Conservation (phyloP, 2,329 filamentous ascomycete species). For the Penicillium rolfsii region DNA sequence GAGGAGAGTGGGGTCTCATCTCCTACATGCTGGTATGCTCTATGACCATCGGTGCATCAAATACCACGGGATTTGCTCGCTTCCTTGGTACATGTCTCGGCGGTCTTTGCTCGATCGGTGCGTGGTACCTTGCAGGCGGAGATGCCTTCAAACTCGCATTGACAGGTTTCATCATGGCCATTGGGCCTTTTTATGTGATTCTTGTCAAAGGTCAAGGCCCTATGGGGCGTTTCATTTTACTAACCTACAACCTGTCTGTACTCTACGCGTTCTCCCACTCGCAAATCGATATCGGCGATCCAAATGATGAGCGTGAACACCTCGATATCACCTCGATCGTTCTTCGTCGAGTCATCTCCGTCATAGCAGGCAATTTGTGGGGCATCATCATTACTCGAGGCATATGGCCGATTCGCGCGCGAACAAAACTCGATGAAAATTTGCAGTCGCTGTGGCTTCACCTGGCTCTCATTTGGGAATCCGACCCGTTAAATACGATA, state of each 20-base stretch:
- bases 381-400: conserved; percentile 85
- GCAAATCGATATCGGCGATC: not conserved
- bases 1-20: conserved; percentile 93
- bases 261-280: conserved; percentile 71
- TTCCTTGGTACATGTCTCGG: conserved; percentile 86
- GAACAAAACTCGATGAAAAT: conserved; percentile 84
- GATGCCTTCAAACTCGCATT: conserved; percentile 76
- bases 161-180: conserved; percentile 77
- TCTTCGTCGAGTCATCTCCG: conserved; percentile 84
- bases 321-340: conserved; percentile 88
- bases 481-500: conserved; percentile 79
- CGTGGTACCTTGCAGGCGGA: conserved; percentile 76
- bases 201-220: conserved; percentile 81
- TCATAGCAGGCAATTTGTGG: conserved; percentile 86
- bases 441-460: conserved; percentile 87
- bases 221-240: conserved; percentile 87
- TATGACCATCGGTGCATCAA: conserved; percentile 95
- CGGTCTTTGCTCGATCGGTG: conserved; percentile 70
- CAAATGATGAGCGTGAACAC: conserved; percentile 79
- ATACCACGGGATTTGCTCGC: conserved; percentile 85
- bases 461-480: conserved; percentile 94
- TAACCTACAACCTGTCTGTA: conserved; percentile 94
- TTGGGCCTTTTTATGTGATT: conserved; percentile 89
- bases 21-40: conserved; percentile 98
- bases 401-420: conserved; percentile 91